Percentiles rank a stretch among this genome's conserved stretches.
These are phyloP conservation scores for Pleurotus ostreatus DNA, from an alignment of 768 basidiomycete species.

Conservation along the genomic window DNA sequence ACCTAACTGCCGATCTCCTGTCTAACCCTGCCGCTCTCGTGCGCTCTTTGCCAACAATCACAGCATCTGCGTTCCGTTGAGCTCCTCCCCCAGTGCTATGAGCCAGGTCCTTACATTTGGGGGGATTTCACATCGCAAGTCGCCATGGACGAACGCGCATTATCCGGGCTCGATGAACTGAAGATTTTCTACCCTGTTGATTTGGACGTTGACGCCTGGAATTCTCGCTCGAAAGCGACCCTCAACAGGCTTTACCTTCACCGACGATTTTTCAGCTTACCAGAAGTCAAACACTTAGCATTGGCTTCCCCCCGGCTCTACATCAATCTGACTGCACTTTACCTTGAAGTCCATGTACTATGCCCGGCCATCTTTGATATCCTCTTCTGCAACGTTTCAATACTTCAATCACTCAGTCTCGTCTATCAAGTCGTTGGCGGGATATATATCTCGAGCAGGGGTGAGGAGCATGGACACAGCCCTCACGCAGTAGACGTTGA, in stretches of 20 bases:
- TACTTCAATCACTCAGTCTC: background rate
- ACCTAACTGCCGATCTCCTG: conserved; percentile 18
- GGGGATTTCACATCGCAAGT: background rate
- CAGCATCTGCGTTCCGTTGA: background rate
- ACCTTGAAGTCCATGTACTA: background rate
- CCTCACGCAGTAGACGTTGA: background rate
- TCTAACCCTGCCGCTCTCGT: conserved; percentile 20
- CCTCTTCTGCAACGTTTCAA: background rate
- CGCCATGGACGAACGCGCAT: background rate
- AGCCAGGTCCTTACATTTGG: background rate
- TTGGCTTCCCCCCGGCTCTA: background rate
- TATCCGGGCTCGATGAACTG: background rate
- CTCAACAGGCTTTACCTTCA: background rate
- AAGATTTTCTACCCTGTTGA: background rate
- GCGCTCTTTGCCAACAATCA: conserved; percentile 9
- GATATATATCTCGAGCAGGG: background rate
- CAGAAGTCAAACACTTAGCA: background rate
- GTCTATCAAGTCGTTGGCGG: background rate
- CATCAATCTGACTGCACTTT: background rate
- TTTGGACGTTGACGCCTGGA: background rate
- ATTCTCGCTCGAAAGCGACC: background rate
- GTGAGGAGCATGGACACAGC: background rate
- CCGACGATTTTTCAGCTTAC: background rate
- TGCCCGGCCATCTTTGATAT: background rate
- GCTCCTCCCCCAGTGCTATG: background rate